Evolutionary conservation across 106 monocot genomes (phyloP), one percentile per base, ranked within the genome.

Genomic region (Posidonia australis): DNA sequence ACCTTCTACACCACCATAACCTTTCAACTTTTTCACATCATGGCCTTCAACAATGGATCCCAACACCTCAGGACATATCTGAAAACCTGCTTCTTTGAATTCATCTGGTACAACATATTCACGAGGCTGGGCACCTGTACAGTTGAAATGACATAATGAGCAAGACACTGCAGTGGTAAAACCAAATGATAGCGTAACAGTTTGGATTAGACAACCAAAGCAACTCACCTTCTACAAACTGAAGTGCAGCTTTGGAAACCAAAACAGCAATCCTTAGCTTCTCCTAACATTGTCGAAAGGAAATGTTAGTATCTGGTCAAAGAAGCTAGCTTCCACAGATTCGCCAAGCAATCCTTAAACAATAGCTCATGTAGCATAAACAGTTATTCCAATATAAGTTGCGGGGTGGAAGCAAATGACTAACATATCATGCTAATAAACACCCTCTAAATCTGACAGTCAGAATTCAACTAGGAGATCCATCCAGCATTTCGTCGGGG

Each of bases 11-110:
- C 76, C 81, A 31, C 83, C 83, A 69, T 84, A 81, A 10, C 22
- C 20, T 51, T 78, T 81, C 60, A 88, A 64, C 55, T 51, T 88
- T 67, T 81, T 84, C 53, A 74, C 13, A 46, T 81, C 78, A 54
- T 79, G 84, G 46, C 81, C 81, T 76, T 88, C 88, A 41, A 79
- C 88, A 47, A 88, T 79, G 0, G 84, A 78, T 24, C 80, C 75
- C 65, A 88, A 41, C 69, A 84, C 88, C 30, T 80, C 81, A 13
- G 84, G 78, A 65, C 84, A 84, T n/a, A 88, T 79, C 21, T 81
- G 46, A 55, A 84, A 88, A 46, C 83, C 88, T 29, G 84, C 81
- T 58, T 70, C 60, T 62, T 78, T 73, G 12, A 81, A 70, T 59
- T 80, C 81, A 24, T 45, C 64, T 0, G 64, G 64, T 25, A 26